A percentile compares a stretch with the other conserved stretches of the same genome.
Evolutionary conservation across 1,284 basidiomycete species (phyloP).

Genomic region (Mycosarcoma maydis): DNA sequence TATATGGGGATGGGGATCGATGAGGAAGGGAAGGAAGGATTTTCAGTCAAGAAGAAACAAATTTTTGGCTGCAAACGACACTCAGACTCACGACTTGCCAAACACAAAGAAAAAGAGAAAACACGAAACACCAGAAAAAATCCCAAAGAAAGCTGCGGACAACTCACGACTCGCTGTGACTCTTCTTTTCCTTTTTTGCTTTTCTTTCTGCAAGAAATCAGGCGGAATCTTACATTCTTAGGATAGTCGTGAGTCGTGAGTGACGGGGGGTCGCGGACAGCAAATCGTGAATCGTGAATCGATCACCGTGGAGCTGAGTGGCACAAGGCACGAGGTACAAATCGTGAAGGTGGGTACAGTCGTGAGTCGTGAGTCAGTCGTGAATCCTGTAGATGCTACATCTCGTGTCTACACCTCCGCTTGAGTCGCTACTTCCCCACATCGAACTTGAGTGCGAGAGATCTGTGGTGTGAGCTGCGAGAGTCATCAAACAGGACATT

Average conservation of each 20-base stretch:
- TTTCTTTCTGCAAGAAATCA: neutral
- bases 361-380: too few species aligned
- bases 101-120: neutral
- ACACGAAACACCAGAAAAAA: neutral
- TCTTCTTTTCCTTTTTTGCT: slow-evolving; percentile 1
- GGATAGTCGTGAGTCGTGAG: too few species aligned
- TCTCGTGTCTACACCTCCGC: neutral
- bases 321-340: too few species aligned
- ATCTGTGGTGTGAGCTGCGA: too few species aligned
- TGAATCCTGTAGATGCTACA: slow-evolving; percentile 9
- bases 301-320: slow-evolving; percentile 8
- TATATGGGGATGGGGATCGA: slow-evolving; percentile 40
- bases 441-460: too few species aligned
- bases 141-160: slow-evolving; percentile 23
- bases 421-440: too few species aligned
- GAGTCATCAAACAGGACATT: too few species aligned
- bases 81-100: neutral
- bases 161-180: too few species aligned
- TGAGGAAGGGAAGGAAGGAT: slow-evolving; percentile 28
- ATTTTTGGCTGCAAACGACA: slow-evolving; percentile 3
- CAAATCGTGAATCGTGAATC: too few species aligned
- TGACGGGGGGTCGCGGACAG: too few species aligned
- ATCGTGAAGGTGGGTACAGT: too few species aligned
- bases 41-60: slow-evolving; percentile 1
- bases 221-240: slow-evolving; percentile 9